Evolutionary conservation across 2,329 filamentous ascomycete species (phyloP).

Genomic region (Juglanconis juglandina): DNA sequence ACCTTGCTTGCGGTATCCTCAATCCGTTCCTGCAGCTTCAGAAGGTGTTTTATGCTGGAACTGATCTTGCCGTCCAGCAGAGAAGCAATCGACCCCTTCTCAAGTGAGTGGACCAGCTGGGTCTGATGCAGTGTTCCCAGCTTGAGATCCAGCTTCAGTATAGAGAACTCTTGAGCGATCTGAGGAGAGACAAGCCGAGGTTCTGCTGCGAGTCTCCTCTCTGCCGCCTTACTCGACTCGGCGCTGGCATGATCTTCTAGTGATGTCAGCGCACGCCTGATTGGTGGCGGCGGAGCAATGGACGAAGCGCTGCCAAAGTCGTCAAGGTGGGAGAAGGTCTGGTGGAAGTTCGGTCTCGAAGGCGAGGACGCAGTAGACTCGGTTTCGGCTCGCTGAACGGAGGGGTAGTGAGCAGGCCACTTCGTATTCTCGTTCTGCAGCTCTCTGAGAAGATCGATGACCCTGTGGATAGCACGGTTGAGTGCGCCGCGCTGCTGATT

Average conservation of each 20-base stretch:
- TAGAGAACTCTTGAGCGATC: slow-evolving; percentile 92
- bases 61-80: slow-evolving; percentile 91
- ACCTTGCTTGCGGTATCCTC: slow-evolving; percentile 98
- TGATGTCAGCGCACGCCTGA: slow-evolving; percentile 71
- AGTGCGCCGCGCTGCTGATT: slow-evolving; percentile 87
- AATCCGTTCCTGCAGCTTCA: slow-evolving; percentile 84
- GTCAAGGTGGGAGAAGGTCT: slow-evolving; percentile 59
- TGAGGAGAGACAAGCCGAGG: slow-evolving; percentile 86
- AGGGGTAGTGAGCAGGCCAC: slow-evolving; percentile 95
- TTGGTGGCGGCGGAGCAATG: slow-evolving; percentile 24
- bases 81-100: slow-evolving; percentile 86
- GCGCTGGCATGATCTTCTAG: slow-evolving; percentile 56
- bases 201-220: slow-evolving; percentile 59
- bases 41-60: slow-evolving; percentile 86
- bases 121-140: slow-evolving; percentile 81
- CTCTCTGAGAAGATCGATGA: slow-evolving; percentile 76
- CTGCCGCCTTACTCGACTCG: slow-evolving; percentile 72
- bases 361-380: slow-evolving; percentile 42
- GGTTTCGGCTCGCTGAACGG: slow-evolving; percentile 62
- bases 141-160: slow-evolving; percentile 91
- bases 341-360: slow-evolving; percentile 59
- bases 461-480: slow-evolving; percentile 81
- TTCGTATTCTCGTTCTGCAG: slow-evolving; percentile 84
- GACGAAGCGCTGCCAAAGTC: slow-evolving; percentile 38
- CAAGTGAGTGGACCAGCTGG: slow-evolving; percentile 89